Conservation (phyloP, 129 eudicot genomes). For the Apium graveolens region DNA sequence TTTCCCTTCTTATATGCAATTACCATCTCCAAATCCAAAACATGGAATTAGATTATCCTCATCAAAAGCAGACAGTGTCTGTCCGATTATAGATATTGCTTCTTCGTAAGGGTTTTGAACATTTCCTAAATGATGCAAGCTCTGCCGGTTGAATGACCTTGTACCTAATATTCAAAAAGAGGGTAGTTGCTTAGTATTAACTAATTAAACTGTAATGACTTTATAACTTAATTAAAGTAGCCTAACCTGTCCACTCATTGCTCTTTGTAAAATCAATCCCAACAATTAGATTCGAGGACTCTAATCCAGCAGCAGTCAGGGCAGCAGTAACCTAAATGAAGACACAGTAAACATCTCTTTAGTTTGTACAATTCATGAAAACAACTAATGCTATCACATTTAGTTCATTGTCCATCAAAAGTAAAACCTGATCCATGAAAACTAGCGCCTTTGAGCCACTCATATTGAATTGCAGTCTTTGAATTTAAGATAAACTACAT, state of each 20-base stretch:
- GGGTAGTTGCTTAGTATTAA: not conserved
- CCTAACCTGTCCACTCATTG: slow-evolving; percentile 76
- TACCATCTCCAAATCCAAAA: slow-evolving; percentile 84
- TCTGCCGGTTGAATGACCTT: slow-evolving; percentile 39
- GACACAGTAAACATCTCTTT: not conserved
- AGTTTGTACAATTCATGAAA: not conserved
- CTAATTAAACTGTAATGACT: not conserved
- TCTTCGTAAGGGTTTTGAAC: slow-evolving; percentile 61
- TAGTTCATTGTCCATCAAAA: not conserved
- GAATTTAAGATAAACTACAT: not conserved
- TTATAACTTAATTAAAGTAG: not conserved
- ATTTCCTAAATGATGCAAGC: slow-evolving; percentile 53
- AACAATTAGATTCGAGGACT: slow-evolving; percentile 70
- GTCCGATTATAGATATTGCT: slow-evolving; percentile 70
- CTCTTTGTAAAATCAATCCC: slow-evolving; percentile 79
- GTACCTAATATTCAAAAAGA: slow-evolving; percentile 28
- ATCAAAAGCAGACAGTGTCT: slow-evolving; percentile 58
- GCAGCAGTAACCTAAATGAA: slow-evolving; percentile 49
- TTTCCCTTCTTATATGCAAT: not conserved
- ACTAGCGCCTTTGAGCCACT: not conserved
- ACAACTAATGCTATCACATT: not conserved
- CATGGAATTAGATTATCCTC: slow-evolving; percentile 80
- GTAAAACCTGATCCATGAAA: not conserved
- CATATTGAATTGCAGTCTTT: not conserved
- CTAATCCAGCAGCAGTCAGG: slow-evolving; percentile 63